phyloP scores from a whole-genome alignment of 305 asterid species.

The Rubia balearica region DNA sequence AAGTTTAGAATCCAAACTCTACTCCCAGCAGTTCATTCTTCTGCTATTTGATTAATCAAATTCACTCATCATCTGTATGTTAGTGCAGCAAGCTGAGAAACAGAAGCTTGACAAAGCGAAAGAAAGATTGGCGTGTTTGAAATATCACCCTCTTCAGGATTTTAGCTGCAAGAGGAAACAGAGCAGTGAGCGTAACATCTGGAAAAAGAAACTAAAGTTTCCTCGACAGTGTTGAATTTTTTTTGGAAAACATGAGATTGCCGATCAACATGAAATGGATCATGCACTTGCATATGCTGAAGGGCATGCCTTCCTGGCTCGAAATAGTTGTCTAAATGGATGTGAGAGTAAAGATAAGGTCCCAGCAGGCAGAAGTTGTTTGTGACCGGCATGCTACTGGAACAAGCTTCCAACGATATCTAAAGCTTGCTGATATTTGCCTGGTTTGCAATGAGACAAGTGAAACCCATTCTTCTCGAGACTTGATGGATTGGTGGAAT shows the following conservation, averaged over 20 bases:
- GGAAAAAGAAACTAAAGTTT: conserved; percentile 42
- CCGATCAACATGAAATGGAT: neutral
- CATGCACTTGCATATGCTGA: neutral
- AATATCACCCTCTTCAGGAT: conserved; percentile 68
- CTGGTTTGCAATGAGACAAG: neutral
- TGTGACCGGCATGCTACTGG: neutral
- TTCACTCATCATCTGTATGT: conserved; percentile 10
- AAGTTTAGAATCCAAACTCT: conserved; percentile 23
- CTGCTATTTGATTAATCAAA: conserved; percentile 5
- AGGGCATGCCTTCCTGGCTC: neutral
- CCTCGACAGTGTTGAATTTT: conserved; percentile 21
- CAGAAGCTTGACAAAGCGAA: conserved; percentile 48
- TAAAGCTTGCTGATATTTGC: neutral
- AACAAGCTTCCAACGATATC: too few species aligned
- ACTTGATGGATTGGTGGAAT: neutral
- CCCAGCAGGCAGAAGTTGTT: neutral
- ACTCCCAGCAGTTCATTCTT: neutral
- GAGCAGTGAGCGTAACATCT: conserved; percentile 24
- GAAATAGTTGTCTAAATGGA: neutral
- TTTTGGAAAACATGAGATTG: neutral
- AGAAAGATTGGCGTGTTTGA: conserved; percentile 54
- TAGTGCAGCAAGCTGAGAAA: conserved; percentile 45
- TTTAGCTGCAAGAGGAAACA: conserved; percentile 20
- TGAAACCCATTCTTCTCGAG: neutral
- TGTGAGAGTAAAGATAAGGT: neutral